A percentile compares a stretch with the other conserved stretches of the same genome.
phyloP scores from a whole-genome alignment of 2,329 filamentous ascomycete species.

The Penicillium janthinellum region DNA sequence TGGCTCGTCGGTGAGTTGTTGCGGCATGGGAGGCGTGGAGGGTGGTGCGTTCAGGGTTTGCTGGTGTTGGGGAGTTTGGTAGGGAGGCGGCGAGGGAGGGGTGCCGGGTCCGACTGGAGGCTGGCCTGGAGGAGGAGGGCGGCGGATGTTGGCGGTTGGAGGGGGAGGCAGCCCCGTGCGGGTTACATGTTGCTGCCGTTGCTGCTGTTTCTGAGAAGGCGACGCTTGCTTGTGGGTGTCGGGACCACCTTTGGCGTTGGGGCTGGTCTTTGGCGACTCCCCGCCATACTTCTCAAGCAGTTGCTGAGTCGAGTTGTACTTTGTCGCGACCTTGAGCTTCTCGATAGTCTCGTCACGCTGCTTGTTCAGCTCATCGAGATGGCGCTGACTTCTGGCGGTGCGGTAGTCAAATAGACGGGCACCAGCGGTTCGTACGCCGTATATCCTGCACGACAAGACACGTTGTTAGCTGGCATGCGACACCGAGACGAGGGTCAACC shows the following conservation, averaged over 20 bases:
- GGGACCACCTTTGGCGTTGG: slow-evolving; percentile 28
- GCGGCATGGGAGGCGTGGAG: slow-evolving; percentile 16
- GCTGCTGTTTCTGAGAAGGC: slow-evolving; percentile 19
- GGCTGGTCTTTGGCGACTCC: slow-evolving; percentile 50
- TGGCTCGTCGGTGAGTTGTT: slow-evolving; percentile 38
- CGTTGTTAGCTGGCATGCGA: not conserved
- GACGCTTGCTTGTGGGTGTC: slow-evolving; percentile 27
- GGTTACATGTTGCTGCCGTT: slow-evolving; percentile 33
- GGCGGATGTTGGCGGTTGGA: slow-evolving; percentile 65
- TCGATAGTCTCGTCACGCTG: slow-evolving; percentile 87
- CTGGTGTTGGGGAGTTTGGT: slow-evolving; percentile 15
- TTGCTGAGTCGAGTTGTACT: slow-evolving; percentile 92
- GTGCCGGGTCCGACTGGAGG: slow-evolving; percentile 19
- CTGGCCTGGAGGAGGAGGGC: slow-evolving; percentile 21
- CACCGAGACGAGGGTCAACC: slow-evolving; percentile 5
- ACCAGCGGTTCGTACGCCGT: slow-evolving; percentile 66
- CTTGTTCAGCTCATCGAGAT: slow-evolving; percentile 73
- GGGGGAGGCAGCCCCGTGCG: slow-evolving; percentile 61
- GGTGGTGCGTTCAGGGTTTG: slow-evolving; percentile 17
- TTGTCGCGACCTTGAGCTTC: slow-evolving; percentile 91
- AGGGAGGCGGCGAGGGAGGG: slow-evolving; percentile 34
- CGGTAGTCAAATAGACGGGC: slow-evolving; percentile 78
- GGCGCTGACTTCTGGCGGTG: slow-evolving; percentile 67
- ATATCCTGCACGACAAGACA: slow-evolving; percentile 66
- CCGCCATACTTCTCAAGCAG: slow-evolving; percentile 92